These are phyloP conservation scores for Porogramme epimiltina DNA, from an alignment of 1,284 basidiomycete genomes.

Conservation along the genomic window DNA sequence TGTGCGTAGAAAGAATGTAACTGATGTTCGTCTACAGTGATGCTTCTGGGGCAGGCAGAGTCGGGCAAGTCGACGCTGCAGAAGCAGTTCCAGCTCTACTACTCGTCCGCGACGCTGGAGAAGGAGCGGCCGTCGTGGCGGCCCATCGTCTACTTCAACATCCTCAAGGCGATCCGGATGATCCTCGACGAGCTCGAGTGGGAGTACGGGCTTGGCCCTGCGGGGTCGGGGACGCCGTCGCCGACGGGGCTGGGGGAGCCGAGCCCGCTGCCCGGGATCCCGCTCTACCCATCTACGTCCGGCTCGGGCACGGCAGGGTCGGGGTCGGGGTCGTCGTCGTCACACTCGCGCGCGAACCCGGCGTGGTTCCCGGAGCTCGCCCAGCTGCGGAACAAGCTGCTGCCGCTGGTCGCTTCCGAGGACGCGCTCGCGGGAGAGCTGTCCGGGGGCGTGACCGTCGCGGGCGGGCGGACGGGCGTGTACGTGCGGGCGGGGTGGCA, in stretches of 20 bases:
- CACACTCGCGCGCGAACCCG: conserved; percentile 1
- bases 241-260: background rate
- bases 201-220: conserved; percentile 43
- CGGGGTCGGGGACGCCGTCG: background rate
- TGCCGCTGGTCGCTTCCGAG: conserved; percentile 68
- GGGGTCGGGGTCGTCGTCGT: too few relatives aligned
- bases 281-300: conserved; percentile 19
- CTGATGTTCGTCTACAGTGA: conserved; percentile 27
- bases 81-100: conserved; percentile 78
- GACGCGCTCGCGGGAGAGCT: conserved; percentile 68
- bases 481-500: conserved; percentile 73
- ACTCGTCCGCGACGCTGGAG: conserved; percentile 69
- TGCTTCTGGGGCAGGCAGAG: conserved; percentile 73
- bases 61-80: conserved; percentile 79
- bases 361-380: conserved; percentile 41
- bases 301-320: too few relatives aligned
- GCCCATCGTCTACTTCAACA: conserved; percentile 78
- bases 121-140: conserved; percentile 72
- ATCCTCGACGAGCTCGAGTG: conserved; percentile 74
- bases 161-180: conserved; percentile 76
- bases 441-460: conserved; percentile 58
- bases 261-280: conserved; percentile 13
- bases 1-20: too few relatives aligned
- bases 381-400: conserved; percentile 54
- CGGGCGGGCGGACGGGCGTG: conserved; percentile 60